phyloP scores from a whole-genome alignment of 805 yeast species.

The Candida andamanensis region DNA sequence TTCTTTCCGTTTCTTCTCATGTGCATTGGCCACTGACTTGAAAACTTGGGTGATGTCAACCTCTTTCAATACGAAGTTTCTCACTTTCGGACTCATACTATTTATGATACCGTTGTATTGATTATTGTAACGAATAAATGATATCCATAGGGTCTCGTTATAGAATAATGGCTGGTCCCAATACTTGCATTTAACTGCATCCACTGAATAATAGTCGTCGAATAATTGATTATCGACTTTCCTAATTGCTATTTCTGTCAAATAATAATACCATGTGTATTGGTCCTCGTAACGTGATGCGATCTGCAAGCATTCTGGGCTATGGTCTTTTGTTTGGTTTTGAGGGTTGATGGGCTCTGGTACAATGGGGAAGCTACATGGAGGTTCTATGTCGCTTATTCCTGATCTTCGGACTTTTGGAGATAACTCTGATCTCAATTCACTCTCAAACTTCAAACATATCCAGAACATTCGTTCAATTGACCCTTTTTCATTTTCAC shows the following conservation, averaged over 20 bases:
- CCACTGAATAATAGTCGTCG: constrained; percentile 25
- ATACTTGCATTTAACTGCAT: constrained; percentile 4
- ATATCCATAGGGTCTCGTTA: constrained; percentile 18
- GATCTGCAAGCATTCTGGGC: constrained; percentile 19
- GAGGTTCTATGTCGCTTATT: constrained; percentile 26
- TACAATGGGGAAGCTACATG: constrained; percentile 26
- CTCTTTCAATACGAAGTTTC: constrained; percentile 29
- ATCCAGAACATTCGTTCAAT: constrained; percentile 32
- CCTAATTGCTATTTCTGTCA: constrained; percentile 36
- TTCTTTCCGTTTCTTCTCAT: constrained; percentile 12
- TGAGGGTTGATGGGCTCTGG: constrained; percentile 20
- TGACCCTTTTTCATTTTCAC: constrained; percentile 11
- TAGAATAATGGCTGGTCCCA: constrained; percentile 25
- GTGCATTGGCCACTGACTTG: constrained; percentile 20
- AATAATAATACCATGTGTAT: constrained; percentile 34
- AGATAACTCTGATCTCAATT: constrained; percentile 28
- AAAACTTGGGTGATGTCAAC: constrained; percentile 26
- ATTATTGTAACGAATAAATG: constrained; percentile 26
- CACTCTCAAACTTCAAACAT: constrained; percentile 34
- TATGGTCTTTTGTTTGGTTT: constrained; percentile 12
- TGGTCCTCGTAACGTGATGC: constrained; percentile 22
- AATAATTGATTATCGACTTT: constrained; percentile 34
- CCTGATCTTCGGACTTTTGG: constrained; percentile 30
- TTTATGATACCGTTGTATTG: constrained; percentile 36
- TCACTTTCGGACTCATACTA: constrained; percentile 28